These are phyloP conservation scores for Gynostemma pentaphyllum DNA, from an alignment of 306 rosid species.

Conservation along the genomic window DNA sequence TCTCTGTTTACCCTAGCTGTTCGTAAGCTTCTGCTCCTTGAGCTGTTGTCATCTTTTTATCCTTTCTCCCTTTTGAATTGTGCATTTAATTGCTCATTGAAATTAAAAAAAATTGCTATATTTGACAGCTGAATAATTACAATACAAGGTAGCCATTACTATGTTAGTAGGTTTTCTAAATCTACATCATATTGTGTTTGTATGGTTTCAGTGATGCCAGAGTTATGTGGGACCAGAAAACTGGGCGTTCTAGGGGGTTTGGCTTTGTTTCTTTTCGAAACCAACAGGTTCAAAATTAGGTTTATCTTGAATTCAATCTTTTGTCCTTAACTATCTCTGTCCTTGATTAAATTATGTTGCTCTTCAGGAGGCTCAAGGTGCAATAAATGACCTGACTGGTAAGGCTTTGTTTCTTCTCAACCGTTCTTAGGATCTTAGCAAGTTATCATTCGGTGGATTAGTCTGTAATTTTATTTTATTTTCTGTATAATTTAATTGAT, in stretches of 20 bases:
- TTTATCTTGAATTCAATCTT: neutral
- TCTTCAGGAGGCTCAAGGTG: slow-evolving; percentile 88
- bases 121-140: neutral
- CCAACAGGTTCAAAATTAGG: slow-evolving; percentile 50
- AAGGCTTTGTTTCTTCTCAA: slow-evolving; percentile 14
- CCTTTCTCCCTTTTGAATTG: neutral
- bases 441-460: neutral
- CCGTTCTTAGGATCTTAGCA: neutral
- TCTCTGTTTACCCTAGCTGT: slow-evolving; percentile 86
- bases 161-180: neutral
- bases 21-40: slow-evolving; percentile 66
- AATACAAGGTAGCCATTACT: neutral
- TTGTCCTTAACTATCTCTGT: neutral
- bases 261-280: slow-evolving; percentile 93
- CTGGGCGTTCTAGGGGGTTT: slow-evolving; percentile 97
- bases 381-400: slow-evolving; percentile 96
- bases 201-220: slow-evolving; percentile 74
- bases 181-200: slow-evolving; percentile 2
- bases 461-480: no score
- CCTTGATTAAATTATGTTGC: neutral
- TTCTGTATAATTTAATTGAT: no score
- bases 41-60: neutral
- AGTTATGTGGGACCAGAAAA: slow-evolving; percentile 99
- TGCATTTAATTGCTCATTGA: neutral
- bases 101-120: neutral